Conservation (phyloP, 1,139 yeast species). For the Nematodospora anomalae region DNA sequence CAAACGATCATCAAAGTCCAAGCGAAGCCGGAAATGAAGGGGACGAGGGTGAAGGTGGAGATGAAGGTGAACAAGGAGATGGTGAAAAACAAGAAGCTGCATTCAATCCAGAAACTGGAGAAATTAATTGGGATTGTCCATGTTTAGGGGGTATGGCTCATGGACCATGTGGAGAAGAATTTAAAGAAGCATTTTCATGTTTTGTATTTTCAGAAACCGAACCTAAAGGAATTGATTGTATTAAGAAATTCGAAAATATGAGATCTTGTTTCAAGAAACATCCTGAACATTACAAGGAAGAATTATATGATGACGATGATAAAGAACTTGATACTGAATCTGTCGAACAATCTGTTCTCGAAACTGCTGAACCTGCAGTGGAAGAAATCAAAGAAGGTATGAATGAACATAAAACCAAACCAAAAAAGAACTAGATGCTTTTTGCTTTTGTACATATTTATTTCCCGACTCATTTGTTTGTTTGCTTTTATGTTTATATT, state of each 20-base stretch:
- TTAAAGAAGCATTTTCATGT: conserved; percentile 94
- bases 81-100: conserved; percentile 56
- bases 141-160: conserved; percentile 99
- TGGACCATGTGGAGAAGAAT: conserved; percentile 98
- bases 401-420: conserved; percentile 9
- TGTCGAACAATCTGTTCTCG: conserved; percentile 15
- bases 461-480: not conserved
- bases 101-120: conserved; percentile 96
- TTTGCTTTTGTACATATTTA: too few relatives aligned
- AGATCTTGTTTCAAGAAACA: conserved; percentile 90
- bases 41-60: conserved; percentile 15
- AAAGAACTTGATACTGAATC: conserved; percentile 14
- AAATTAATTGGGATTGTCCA: conserved; percentile 99
- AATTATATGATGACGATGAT: conserved; percentile 74
- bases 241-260: conserved; percentile 88
- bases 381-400: conserved; percentile 13
- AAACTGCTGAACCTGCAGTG: conserved; percentile 15
- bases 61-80: conserved; percentile 21
- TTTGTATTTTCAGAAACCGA: conserved; percentile 93
- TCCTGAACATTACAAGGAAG: conserved; percentile 95
- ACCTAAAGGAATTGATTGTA: conserved; percentile 96
- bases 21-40: conserved; percentile 20
- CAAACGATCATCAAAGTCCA: not conserved
- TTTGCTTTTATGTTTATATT: too few relatives aligned
- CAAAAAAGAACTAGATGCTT: conserved; percentile 5